Base-by-base conservation (phyloP, 2,329 filamentous ascomycete species). In the Xylariaceae sp. region DNA sequence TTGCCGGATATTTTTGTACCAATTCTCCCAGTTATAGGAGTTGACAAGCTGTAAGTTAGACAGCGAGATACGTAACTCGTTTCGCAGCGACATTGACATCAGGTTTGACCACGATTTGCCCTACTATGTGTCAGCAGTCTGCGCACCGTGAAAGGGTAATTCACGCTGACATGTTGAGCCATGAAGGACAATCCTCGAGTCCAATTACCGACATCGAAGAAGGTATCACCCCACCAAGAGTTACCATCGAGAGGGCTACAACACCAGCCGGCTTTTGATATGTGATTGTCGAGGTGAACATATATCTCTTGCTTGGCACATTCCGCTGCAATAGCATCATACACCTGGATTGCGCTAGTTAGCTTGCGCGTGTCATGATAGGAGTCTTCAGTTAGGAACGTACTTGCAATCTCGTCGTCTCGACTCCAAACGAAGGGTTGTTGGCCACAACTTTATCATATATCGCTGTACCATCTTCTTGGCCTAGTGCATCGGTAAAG, bases 251-350 rank as follows among this genome's bases (percentile, higher is more conserved):
- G 68, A 1, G 68, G 72, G 6, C 68, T 73, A 59, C 83, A 85
- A 62, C 83, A 86, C 83, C 83, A 86, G 51, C 73, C 73, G 2
- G 75, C 82, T 50, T 75, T 77, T 5, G 81, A 83, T 49, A 85
- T 75, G 64, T 86, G 83, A 61, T 86, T 85, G 64, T 86, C 82
- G 1, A 85, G 74, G 54, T 84, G 80, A 11, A 86, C 70, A 56
- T 83, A 83, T 24, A 86, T 79, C 23, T 81, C 67, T 57, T 84
- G 81, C 18, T 72, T 77, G 0, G 77, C 72, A 27, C 80, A 77
- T 64, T 86, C 84, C 0, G 75, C 77, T 0, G 82, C 84, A 8
- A 88, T 77, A 2, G 83, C 82, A 62, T 88, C 84, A 62, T 80
- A 88, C 0, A 85, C 76, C 68, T 71, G 43, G 8, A 41, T 10